These are phyloP conservation scores for Chloranthus sessilifolius DNA, from an alignment of 164 flowering plant genomes.

Conservation along the genomic window DNA sequence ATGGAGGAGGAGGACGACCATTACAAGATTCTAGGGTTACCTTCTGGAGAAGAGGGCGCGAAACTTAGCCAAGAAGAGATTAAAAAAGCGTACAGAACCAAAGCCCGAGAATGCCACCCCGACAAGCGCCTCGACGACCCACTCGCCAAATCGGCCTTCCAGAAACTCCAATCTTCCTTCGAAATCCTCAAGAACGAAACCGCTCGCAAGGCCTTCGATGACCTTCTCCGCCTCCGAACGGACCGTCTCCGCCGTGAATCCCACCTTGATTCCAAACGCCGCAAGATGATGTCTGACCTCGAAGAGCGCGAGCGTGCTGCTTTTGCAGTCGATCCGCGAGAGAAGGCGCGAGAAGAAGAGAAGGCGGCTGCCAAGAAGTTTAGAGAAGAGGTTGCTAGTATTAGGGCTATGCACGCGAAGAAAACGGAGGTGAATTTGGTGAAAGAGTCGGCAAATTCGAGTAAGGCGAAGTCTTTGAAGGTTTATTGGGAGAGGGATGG, in stretches of 20 bases:
- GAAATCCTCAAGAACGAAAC: slow-evolving; percentile 67
- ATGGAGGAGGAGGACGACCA: slow-evolving; percentile 55
- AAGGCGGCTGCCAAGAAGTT: slow-evolving; percentile 54
- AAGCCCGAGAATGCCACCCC: slow-evolving; percentile 72
- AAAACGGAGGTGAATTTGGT: slow-evolving; percentile 17
- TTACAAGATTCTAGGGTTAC: slow-evolving; percentile 61
- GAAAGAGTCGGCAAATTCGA: slow-evolving; percentile 24
- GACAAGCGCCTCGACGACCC: slow-evolving; percentile 81
- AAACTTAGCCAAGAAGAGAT: slow-evolving; percentile 63
- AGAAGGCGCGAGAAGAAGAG: slow-evolving; percentile 46
- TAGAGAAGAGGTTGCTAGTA: slow-evolving; percentile 60
- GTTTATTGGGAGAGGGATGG: slow-evolving; percentile 70
- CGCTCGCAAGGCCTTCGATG: slow-evolving; percentile 70
- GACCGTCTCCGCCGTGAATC: slow-evolving; percentile 37
- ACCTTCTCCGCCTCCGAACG: slow-evolving; percentile 45
- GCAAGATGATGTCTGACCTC: slow-evolving; percentile 73
- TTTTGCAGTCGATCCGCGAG: slow-evolving; percentile 33
- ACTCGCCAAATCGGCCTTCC: slow-evolving; percentile 56
- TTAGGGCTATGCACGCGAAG: slow-evolving; percentile 52
- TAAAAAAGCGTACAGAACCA: slow-evolving; percentile 56
- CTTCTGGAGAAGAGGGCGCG: slow-evolving; percentile 82
- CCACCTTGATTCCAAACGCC: slow-evolving; percentile 47
- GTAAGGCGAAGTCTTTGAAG: slow-evolving; percentile 57
- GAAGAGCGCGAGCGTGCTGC: slow-evolving; percentile 65
- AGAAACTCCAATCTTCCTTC: slow-evolving; percentile 58